phyloP scores from a whole-genome alignment of 768 basidiomycete genomes.

The Botryobasidium botryosum region DNA sequence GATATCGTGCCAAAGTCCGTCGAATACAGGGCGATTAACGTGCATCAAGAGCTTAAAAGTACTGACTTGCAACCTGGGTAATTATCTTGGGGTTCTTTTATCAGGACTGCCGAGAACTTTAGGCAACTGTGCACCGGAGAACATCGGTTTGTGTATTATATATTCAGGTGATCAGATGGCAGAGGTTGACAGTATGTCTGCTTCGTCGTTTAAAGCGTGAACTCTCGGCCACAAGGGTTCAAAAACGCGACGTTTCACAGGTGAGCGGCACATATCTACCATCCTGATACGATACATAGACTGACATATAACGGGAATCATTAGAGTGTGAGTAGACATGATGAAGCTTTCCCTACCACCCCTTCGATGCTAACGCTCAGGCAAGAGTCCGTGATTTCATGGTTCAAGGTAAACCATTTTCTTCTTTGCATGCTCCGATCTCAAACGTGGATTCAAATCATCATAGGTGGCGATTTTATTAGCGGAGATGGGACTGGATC shows the following conservation, averaged over 20 bases:
- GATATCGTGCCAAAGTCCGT: constrained; percentile 88
- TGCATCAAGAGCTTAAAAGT: neutral
- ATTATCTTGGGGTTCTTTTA: no score
- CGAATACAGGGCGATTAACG: neutral
- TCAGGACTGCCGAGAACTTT: constrained; percentile 94
- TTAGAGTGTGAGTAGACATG: constrained; percentile 53
- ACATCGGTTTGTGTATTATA: constrained; percentile 38
- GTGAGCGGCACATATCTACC: constrained; percentile 27
- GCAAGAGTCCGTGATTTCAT: constrained; percentile 43
- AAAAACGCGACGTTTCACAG: constrained; percentile 85
- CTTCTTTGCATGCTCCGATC: neutral
- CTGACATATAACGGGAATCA: neutral
- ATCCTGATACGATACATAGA: neutral
- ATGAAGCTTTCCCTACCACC: no score
- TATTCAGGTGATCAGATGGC: neutral
- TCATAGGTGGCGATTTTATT: constrained; percentile 80
- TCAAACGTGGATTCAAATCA: neutral
- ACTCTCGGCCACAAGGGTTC: constrained; percentile 77
- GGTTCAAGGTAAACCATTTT: constrained; percentile 60
- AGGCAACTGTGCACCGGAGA: constrained; percentile 97
- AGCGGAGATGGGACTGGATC: constrained; percentile 91
- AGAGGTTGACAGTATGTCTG: neutral
- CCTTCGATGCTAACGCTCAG: neutral
- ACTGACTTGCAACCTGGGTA: neutral
- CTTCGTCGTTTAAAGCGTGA: constrained; percentile 32